Evolutionary conservation across 2,329 filamentous ascomycete genomes (phyloP).

Genomic region (Xylariaceae sp.): DNA sequence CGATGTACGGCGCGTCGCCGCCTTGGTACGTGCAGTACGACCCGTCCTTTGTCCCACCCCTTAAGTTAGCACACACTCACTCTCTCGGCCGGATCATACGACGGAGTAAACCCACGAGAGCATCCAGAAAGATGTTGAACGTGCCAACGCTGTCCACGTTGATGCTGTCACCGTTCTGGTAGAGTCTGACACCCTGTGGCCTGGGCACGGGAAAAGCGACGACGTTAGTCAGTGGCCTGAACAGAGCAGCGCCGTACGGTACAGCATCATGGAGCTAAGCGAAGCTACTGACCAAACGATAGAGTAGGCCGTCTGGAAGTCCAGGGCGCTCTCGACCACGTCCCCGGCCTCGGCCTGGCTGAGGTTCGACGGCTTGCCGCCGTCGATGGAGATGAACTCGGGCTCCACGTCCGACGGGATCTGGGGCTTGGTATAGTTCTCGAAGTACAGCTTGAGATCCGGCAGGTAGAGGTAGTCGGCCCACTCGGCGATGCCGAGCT

Average conservation of each 20-base stretch:
- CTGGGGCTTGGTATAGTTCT: constrained; percentile 13
- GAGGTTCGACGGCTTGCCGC: constrained; percentile 23
- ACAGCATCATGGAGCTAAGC: too few relatives aligned
- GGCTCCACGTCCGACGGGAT: constrained; percentile 9
- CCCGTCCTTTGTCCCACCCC: constrained; percentile 44
- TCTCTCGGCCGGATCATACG: too few relatives aligned
- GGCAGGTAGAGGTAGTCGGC: constrained; percentile 13
- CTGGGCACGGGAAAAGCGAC: too few relatives aligned
- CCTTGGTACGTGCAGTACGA: constrained; percentile 45
- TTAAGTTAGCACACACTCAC: too few relatives aligned
- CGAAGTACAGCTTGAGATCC: constrained; percentile 12
- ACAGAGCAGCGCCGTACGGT: constrained; percentile 39
- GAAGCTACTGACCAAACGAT: too few relatives aligned
- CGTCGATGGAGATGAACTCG: constrained; percentile 22
- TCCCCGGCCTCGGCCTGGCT: constrained; percentile 23
- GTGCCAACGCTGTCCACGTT: constrained; percentile 43
- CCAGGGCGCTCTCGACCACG: constrained; percentile 38
- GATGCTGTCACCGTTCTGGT: too few relatives aligned
- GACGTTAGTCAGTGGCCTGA: constrained; percentile 43
- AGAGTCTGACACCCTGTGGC: too few relatives aligned
- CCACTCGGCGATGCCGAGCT: too few relatives aligned
- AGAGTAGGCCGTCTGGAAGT: constrained; percentile 39
- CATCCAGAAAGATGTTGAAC: too few relatives aligned
- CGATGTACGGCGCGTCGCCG: constrained; percentile 36
- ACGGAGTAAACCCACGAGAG: too few relatives aligned